Evolutionary conservation across 2,329 filamentous ascomycete genomes (phyloP).

Genomic region (Neonectria sp.): DNA sequence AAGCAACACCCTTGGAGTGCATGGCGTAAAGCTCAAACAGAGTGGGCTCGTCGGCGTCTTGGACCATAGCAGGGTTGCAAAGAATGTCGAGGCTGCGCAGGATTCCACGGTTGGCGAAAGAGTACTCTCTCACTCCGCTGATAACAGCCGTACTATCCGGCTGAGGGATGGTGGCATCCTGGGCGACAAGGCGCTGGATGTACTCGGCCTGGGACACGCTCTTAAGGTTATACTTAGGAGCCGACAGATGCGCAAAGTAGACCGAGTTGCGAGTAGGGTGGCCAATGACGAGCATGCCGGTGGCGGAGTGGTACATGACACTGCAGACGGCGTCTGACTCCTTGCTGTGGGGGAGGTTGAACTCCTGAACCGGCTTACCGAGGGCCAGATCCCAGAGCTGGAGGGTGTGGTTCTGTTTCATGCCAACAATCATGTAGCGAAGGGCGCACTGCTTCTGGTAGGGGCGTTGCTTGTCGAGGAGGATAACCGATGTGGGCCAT

Average conservation of each 20-base stretch:
- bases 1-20: slow-evolving; percentile 98
- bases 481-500: slow-evolving; percentile 95
- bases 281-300: slow-evolving; percentile 94
- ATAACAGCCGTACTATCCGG: slow-evolving; percentile 97
- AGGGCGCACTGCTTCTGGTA: slow-evolving; percentile 92
- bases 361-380: slow-evolving; percentile 95
- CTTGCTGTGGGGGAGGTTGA: slow-evolving; percentile 95
- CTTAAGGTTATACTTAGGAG: slow-evolving; percentile 90
- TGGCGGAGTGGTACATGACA: slow-evolving; percentile 91
- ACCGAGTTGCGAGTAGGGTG: slow-evolving; percentile 98
- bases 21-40: slow-evolving; percentile 97
- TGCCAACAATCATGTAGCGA: slow-evolving; percentile 95
- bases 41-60: slow-evolving; percentile 77
- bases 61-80: slow-evolving; percentile 75
- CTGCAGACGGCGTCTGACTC: slow-evolving; percentile 99
- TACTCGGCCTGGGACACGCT: slow-evolving; percentile 90
- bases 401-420: slow-evolving; percentile 99
- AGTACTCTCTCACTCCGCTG: slow-evolving; percentile 96
- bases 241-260: slow-evolving; percentile 96
- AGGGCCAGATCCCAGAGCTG: slow-evolving; percentile 98
- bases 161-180: slow-evolving; percentile 81
- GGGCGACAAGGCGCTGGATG: slow-evolving; percentile 81
- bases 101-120: slow-evolving; percentile 87
- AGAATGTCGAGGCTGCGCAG: slow-evolving; percentile 93
- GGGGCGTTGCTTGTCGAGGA: slow-evolving; percentile 95